phyloP scores from a whole-genome alignment of 1,284 basidiomycete species.

The Apiotrichum domesticum region DNA sequence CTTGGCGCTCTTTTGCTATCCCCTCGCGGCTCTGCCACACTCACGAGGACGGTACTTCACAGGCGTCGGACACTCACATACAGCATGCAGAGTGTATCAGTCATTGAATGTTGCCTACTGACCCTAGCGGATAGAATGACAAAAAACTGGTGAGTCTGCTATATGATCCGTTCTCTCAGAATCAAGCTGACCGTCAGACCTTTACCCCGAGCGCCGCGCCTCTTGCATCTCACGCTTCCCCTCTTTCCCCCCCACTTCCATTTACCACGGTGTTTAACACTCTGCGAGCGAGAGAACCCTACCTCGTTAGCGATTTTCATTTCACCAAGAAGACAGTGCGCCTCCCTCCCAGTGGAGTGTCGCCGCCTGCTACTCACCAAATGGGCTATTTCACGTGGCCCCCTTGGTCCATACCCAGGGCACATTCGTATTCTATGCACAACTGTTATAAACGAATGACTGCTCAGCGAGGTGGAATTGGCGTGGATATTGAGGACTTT shows the following conservation, averaged over 20 bases:
- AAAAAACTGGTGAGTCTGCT: slow-evolving; percentile 1
- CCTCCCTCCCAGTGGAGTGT: slow-evolving; percentile 12
- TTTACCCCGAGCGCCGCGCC: too few species aligned
- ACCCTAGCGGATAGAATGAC: too few species aligned
- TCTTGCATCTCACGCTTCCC: not conserved
- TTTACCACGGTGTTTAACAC: slow-evolving; percentile 19
- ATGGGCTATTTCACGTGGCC: slow-evolving; percentile 10
- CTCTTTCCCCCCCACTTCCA: not conserved
- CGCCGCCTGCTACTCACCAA: slow-evolving; percentile 19
- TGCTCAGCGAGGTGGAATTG: too few species aligned
- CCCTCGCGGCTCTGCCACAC: slow-evolving; percentile 12
- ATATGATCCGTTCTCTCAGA: too few species aligned
- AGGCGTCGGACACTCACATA: slow-evolving; percentile 21
- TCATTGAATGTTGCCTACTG: too few species aligned
- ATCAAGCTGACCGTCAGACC: slow-evolving; percentile 4
- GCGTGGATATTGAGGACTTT: too few species aligned
- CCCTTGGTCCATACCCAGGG: slow-evolving; percentile 8
- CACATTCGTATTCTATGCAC: not conserved
- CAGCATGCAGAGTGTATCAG: not conserved
- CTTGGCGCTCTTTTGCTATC: slow-evolving; percentile 22
- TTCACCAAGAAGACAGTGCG: slow-evolving; percentile 15
- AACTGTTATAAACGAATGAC: not conserved
- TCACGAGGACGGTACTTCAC: slow-evolving; percentile 22
- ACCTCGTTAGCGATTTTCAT: slow-evolving; percentile 21
- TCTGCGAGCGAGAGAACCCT: slow-evolving; percentile 17